A percentile compares a stretch with the other conserved stretches of the same genome.
Evolutionary conservation across 169 alveolate species (phyloP).

Genomic region (Neospora caninum): DNA sequence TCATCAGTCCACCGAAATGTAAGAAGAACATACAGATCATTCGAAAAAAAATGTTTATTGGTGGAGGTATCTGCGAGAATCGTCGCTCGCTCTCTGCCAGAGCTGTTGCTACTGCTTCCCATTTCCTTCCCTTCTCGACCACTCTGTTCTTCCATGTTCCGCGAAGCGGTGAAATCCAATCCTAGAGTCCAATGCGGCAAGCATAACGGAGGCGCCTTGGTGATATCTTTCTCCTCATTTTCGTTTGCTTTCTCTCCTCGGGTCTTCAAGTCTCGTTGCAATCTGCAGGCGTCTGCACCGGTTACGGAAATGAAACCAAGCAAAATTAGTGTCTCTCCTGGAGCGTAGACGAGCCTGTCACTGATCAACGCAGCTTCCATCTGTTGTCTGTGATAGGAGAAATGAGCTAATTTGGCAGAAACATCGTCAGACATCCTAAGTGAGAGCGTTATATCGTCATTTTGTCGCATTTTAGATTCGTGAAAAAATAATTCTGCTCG

Average conservation of each 20-base stretch:
- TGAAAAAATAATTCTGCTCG: background rate
- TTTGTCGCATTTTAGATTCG: no score
- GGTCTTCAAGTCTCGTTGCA: background rate
- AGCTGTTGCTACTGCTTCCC: background rate
- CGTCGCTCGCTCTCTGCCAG: background rate
- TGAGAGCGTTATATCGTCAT: background rate
- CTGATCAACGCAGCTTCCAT: background rate
- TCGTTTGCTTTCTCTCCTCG: background rate
- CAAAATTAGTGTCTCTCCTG: background rate
- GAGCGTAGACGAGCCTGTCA: background rate
- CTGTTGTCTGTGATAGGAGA: background rate
- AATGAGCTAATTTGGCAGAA: background rate
- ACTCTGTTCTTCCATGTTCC: background rate
- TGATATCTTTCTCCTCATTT: background rate
- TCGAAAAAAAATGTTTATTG: background rate
- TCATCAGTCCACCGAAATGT: conserved; percentile 14
- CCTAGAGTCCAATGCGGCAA: background rate
- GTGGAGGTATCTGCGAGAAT: background rate
- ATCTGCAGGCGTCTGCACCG: background rate
- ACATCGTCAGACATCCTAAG: background rate
- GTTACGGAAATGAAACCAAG: background rate
- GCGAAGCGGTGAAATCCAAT: background rate
- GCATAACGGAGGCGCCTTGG: background rate
- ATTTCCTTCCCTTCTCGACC: background rate
- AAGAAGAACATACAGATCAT: background rate